Conservation (phyloP, 805 yeast genomes). For the Blastobotrys robertii region DNA sequence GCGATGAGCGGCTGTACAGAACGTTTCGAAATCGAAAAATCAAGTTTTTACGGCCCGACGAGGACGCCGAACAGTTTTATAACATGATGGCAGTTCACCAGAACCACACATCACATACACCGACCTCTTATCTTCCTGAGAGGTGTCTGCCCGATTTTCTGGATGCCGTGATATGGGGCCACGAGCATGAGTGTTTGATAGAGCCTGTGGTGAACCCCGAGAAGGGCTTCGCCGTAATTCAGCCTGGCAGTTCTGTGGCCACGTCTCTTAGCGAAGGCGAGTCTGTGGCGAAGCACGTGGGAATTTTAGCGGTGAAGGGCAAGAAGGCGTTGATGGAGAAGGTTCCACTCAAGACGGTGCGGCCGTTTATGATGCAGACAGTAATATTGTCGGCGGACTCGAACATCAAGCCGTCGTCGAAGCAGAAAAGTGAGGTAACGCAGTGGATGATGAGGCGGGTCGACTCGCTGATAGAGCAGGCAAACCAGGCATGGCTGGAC, state of each 20-base stretch:
- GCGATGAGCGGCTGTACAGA: slow-evolving; percentile 81
- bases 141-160: slow-evolving; percentile 69
- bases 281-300: slow-evolving; percentile 62
- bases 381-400: slow-evolving; percentile 43
- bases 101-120: slow-evolving; percentile 70
- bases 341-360: slow-evolving; percentile 54
- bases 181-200: slow-evolving; percentile 90
- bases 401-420: slow-evolving; percentile 21
- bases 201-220: slow-evolving; percentile 45
- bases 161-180: slow-evolving; percentile 91
- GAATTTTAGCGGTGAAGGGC: slow-evolving; percentile 56
- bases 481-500: slow-evolving; percentile 40
- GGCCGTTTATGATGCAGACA: slow-evolving; percentile 75
- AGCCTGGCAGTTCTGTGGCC: slow-evolving; percentile 91
- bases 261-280: slow-evolving; percentile 86
- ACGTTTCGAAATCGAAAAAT: slow-evolving; percentile 76
- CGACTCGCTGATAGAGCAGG: slow-evolving; percentile 53
- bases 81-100: slow-evolving; percentile 84
- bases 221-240: slow-evolving; percentile 66
- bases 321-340: slow-evolving; percentile 47
- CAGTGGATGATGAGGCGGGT: slow-evolving; percentile 53
- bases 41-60: slow-evolving; percentile 61
- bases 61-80: slow-evolving; percentile 61
- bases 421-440: slow-evolving; percentile 43
- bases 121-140: slow-evolving; percentile 79